Percentiles rank a stretch among this genome's conserved stretches.
phyloP scores from a whole-genome alignment of 805 yeast genomes.

The Kluyveromyces siamensis region DNA sequence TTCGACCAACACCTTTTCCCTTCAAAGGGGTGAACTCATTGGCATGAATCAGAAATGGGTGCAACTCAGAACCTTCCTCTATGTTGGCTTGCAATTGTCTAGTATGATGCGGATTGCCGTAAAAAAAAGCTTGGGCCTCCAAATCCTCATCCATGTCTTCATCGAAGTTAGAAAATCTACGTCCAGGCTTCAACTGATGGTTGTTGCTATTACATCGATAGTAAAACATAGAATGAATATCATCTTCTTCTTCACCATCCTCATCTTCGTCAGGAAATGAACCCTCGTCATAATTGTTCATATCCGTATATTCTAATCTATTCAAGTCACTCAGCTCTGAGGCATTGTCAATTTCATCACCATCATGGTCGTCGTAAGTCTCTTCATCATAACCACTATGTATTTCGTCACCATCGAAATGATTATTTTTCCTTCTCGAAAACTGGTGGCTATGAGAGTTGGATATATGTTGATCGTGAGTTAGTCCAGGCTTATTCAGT shows the following conservation, averaged over 20 bases:
- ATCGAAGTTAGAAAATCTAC: slow-evolving; percentile 26
- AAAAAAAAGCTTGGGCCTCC: slow-evolving; percentile 3
- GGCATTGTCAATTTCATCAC: background rate
- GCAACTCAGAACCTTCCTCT: background rate
- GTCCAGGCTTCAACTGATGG: slow-evolving; percentile 23
- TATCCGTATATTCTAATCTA: background rate
- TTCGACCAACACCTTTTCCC: background rate
- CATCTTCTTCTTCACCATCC: slow-evolving; percentile 13
- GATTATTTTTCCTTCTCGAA: background rate
- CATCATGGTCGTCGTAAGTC: background rate
- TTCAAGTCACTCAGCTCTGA: background rate
- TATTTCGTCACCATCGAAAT: background rate
- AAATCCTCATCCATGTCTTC: slow-evolving; percentile 15
- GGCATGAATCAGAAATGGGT: slow-evolving; percentile 4
- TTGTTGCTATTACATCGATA: slow-evolving; percentile 16
- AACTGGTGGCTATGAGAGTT: background rate
- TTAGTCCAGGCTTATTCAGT: background rate
- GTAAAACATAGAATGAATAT: slow-evolving; percentile 27
- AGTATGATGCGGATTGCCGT: background rate
- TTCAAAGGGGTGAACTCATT: slow-evolving; percentile 7
- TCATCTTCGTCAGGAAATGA: slow-evolving; percentile 11
- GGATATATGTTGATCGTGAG: background rate
- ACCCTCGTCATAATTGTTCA: slow-evolving; percentile 4
- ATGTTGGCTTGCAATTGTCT: background rate
- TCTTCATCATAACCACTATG: slow-evolving; percentile 2